Base-by-base conservation (phyloP, 2,329 filamentous ascomycete species). In the Dothiorella sarmentorum region DNA sequence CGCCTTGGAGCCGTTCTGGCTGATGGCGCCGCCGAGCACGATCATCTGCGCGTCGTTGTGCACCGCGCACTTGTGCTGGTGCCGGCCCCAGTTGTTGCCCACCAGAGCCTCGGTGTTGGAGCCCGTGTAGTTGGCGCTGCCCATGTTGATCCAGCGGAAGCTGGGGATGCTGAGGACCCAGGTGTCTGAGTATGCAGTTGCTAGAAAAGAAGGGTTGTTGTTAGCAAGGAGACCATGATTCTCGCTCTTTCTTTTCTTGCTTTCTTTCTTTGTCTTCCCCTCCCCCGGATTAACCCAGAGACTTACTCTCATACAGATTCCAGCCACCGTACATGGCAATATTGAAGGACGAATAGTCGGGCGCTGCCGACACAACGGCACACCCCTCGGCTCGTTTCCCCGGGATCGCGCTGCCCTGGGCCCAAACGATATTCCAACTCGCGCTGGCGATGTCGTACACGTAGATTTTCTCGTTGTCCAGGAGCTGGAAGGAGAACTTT, bases 261-360 rank as follows among this genome's bases (percentile, higher is more conserved):
- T n/a, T n/a, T n/a, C n/a, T n/a, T n/a, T n/a, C n/a, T n/a, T n/a
- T n/a, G n/a, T n/a, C n/a, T n/a, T n/a, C n/a, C n/a, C n/a, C n/a
- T n/a, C n/a, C n/a, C n/a, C n/a, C n/a, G n/a, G n/a, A n/a, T n/a
- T n/a, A n/a, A n/a, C n/a, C n/a, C n/a, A n/a, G 18, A 18, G 37
- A 37, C 45, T 35, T 3, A 51, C 45, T 9, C 4, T 37, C 18
- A 11, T 52, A 52, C 33, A 43, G 27, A 26, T 60, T 27, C 58
- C 58, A 60, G 18, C 58, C 58, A 13, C 58, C 58, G 33, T 60
- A 38, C 17, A 60, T 57, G 27, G 58, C 56, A 4, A 60, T 33
- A 27, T 60, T 55, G 37, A 60, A 44, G n/a, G 37, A 44, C 7
- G 58, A 60, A 15, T 38, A 13, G 20, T 60, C 58, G 29, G 58